These are phyloP conservation scores for Tolypocladium inflatum DNA, from an alignment of 2,329 filamentous ascomycete genomes.

Conservation along the genomic window DNA sequence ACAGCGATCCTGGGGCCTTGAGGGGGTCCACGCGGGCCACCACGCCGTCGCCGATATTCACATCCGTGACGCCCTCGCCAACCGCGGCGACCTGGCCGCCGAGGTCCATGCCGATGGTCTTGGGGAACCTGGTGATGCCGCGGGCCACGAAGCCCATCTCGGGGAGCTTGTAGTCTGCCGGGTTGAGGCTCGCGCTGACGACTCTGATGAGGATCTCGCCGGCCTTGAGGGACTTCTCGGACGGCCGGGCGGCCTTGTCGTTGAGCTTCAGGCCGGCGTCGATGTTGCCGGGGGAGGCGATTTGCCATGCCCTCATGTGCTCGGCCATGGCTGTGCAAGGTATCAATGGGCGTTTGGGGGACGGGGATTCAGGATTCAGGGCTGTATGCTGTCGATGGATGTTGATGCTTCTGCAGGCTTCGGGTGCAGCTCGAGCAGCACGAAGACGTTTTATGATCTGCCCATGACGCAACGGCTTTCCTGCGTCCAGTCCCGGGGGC, in stretches of 20 bases:
- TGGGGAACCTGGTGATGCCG: slow-evolving; percentile 22
- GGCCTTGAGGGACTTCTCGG: slow-evolving; percentile 8
- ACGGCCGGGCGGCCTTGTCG: slow-evolving; percentile 3
- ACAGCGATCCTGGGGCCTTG: slow-evolving; percentile 28
- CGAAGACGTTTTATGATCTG: neutral
- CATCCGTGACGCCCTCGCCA: slow-evolving; percentile 15
- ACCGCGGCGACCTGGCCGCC: slow-evolving; percentile 34
- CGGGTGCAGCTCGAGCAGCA: neutral
- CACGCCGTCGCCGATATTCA: slow-evolving; percentile 31
- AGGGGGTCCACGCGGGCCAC: slow-evolving; percentile 25
- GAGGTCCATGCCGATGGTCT: slow-evolving; percentile 40
- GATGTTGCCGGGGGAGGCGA: slow-evolving; percentile 14
- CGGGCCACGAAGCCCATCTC: slow-evolving; percentile 28
- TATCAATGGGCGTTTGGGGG: neutral
- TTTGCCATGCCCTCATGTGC: slow-evolving; percentile 20
- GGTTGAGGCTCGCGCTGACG: slow-evolving; percentile 33
- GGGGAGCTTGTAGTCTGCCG: slow-evolving; percentile 39
- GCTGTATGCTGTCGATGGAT: neutral
- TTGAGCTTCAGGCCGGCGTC: slow-evolving; percentile 13
- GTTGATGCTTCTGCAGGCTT: neutral
- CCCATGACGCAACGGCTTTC: neutral
- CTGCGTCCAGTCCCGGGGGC: neutral
- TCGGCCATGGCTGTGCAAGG: slow-evolving; percentile 6
- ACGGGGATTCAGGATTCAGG: neutral
- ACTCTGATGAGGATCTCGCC: slow-evolving; percentile 33